Percentiles rank a stretch among this genome's conserved stretches.
Conservation (phyloP, 139 green algal species). For the Microglena sp. region DNA sequence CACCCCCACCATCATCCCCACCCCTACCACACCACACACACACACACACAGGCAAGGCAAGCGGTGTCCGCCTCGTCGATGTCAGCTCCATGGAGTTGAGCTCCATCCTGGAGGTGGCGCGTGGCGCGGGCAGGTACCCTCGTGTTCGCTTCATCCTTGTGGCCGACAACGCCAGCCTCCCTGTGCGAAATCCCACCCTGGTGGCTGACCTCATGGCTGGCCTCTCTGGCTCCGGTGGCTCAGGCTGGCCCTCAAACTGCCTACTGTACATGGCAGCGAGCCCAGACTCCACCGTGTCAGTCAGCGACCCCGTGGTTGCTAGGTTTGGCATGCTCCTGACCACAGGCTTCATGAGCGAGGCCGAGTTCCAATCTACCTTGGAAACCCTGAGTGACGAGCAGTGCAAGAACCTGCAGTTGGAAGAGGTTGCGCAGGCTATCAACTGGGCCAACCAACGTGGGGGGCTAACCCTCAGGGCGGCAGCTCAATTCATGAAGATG, state of each 20-base stretch:
- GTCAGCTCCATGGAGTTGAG: constrained; percentile 16
- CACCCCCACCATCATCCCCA: too few relatives aligned
- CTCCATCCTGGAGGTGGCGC: constrained; percentile 30
- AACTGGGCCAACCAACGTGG: constrained; percentile 1
- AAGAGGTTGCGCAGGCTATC: background rate
- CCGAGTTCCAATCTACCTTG: constrained; percentile 10
- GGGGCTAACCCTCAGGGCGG: constrained; percentile 1
- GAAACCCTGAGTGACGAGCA: background rate
- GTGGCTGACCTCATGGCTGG: constrained; percentile 26
- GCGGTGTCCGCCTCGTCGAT: constrained; percentile 38
- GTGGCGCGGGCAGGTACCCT: constrained; percentile 32
- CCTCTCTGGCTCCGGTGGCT: constrained; percentile 14
- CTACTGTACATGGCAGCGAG: constrained; percentile 38
- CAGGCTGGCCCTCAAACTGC: constrained; percentile 34
- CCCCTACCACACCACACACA: too few relatives aligned
- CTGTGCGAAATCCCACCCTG: constrained; percentile 9
- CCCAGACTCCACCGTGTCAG: constrained; percentile 16
- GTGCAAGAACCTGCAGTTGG: background rate
- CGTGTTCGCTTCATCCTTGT: constrained; percentile 35
- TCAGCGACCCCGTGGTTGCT: constrained; percentile 23
- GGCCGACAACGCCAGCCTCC: constrained; percentile 38
- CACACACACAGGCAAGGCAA: constrained; percentile 27
- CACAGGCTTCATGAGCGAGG: constrained; percentile 9
- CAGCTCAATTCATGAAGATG: too few relatives aligned
- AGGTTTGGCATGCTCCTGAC: constrained; percentile 24